Conservation (phyloP, 2,329 filamentous ascomycete species). For the Calonectria henricotiae region DNA sequence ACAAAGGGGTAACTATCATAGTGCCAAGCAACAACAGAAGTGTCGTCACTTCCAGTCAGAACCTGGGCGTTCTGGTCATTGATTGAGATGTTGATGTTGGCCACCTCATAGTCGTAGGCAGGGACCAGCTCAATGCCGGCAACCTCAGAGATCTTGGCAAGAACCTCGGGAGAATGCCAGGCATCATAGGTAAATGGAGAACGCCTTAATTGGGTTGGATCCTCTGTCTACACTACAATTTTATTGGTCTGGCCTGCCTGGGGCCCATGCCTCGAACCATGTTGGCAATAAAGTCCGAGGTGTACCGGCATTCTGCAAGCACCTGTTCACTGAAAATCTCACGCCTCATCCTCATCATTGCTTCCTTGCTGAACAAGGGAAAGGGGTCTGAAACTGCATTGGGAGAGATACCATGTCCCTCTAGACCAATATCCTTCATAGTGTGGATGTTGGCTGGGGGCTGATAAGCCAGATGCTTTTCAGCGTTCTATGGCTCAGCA, state of each 20-base stretch:
- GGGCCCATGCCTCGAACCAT: slow-evolving; percentile 67
- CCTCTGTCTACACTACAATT: slow-evolving; percentile 65
- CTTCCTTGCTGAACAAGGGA: slow-evolving; percentile 74
- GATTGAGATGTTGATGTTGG: slow-evolving; percentile 69
- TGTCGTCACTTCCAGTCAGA: slow-evolving; percentile 57
- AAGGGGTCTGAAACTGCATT: slow-evolving; percentile 78
- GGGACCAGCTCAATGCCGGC: slow-evolving; percentile 71
- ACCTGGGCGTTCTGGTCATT: slow-evolving; percentile 64
- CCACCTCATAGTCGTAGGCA: slow-evolving; percentile 70
- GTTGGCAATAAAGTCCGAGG: slow-evolving; percentile 68
- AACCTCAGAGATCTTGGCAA: slow-evolving; percentile 67
- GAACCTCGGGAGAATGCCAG: slow-evolving; percentile 63
- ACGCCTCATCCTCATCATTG: slow-evolving; percentile 73
- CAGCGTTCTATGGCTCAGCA: slow-evolving; percentile 65
- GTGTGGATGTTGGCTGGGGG: slow-evolving; percentile 67
- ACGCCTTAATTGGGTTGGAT: neutral
- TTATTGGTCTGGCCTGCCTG: slow-evolving; percentile 64
- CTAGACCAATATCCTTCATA: slow-evolving; percentile 76
- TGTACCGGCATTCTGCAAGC: slow-evolving; percentile 6
- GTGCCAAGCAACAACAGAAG: slow-evolving; percentile 71
- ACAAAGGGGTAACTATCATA: slow-evolving; percentile 78
- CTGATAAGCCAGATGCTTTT: slow-evolving; percentile 68
- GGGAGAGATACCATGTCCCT: slow-evolving; percentile 72
- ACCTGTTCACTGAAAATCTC: slow-evolving; percentile 72
- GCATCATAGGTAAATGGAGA: slow-evolving; percentile 63